These are phyloP conservation scores for Sugiyamaella novakii DNA, from an alignment of 1,139 yeast species.

Conservation along the genomic window DNA sequence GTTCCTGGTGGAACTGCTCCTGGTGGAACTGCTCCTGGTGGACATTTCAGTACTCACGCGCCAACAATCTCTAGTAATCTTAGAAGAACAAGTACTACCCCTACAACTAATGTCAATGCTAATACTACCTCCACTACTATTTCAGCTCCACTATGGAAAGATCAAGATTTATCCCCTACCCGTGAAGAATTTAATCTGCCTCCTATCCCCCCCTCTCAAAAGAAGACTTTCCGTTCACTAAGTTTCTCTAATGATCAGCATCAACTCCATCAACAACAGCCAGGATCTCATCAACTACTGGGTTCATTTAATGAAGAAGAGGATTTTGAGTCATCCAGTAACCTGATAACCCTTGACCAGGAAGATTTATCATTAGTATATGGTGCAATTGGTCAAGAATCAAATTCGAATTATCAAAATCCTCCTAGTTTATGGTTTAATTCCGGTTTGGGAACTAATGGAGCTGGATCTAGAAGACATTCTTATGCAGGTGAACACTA, in stretches of 20 bases:
- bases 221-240: constrained; percentile 28
- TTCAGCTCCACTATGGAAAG: constrained; percentile 12
- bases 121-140: background rate
- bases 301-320: constrained; percentile 33
- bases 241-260: constrained; percentile 29
- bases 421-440: constrained; percentile 15
- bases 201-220: constrained; percentile 23
- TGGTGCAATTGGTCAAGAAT: constrained; percentile 27
- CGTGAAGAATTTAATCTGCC: constrained; percentile 21
- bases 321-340: constrained; percentile 6
- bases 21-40: background rate
- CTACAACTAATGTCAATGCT: background rate
- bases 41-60: background rate
- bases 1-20: background rate
- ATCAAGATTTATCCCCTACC: constrained; percentile 14
- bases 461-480: constrained; percentile 29
- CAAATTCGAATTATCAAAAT: constrained; percentile 16
- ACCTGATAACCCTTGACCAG: background rate
- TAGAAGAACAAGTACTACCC: constrained; percentile 5
- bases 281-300: constrained; percentile 23
- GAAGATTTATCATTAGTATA: constrained; percentile 8
- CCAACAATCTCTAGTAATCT: background rate
- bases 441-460: constrained; percentile 1
- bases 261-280: constrained; percentile 12
- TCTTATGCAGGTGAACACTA: constrained; percentile 34